These are phyloP conservation scores for Phlegmacium glaucopus DNA, from an alignment of 768 basidiomycete genomes.

Conservation along the genomic window DNA sequence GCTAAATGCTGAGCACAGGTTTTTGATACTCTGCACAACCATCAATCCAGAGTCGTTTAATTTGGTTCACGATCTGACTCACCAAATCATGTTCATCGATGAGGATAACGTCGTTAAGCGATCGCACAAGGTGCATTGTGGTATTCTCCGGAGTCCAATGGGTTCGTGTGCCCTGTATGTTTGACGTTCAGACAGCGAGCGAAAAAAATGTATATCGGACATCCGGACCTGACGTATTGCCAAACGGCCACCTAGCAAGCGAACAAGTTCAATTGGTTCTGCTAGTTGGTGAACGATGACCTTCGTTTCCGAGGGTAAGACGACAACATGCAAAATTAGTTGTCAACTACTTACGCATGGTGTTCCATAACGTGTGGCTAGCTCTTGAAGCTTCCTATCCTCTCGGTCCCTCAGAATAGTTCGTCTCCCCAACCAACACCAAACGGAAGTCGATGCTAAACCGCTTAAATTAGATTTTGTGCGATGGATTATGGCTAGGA, in stretches of 20 bases:
- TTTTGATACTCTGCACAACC: slow-evolving; percentile 46
- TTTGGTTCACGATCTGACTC: slow-evolving; percentile 12
- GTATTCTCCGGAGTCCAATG: slow-evolving; percentile 83
- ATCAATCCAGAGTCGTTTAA: slow-evolving; percentile 2
- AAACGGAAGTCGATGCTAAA: slow-evolving; percentile 65
- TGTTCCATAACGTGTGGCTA: slow-evolving; percentile 73
- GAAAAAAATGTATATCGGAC: neutral
- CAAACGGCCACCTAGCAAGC: slow-evolving; percentile 65
- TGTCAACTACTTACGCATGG: slow-evolving; percentile 40
- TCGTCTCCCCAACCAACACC: slow-evolving; percentile 72
- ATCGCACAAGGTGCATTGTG: slow-evolving; percentile 74
- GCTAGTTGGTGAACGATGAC: slow-evolving; percentile 51
- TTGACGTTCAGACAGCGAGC: slow-evolving; percentile 1
- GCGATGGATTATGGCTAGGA: slow-evolving; percentile 66
- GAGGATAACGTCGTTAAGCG: slow-evolving; percentile 42
- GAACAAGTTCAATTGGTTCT: slow-evolving; percentile 62
- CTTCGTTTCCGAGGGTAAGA: slow-evolving; percentile 17
- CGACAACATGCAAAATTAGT: too few species aligned
- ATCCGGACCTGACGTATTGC: slow-evolving; percentile 65
- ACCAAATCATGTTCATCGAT: slow-evolving; percentile 78
- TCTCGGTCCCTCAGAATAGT: slow-evolving; percentile 55
- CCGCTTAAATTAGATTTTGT: slow-evolving; percentile 62
- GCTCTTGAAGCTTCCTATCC: slow-evolving; percentile 61
- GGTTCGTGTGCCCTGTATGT: slow-evolving; percentile 55
- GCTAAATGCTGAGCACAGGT: slow-evolving; percentile 82